phyloP scores from a whole-genome alignment of 1,139 yeast species.

The Scheffersomyces segobiensis region DNA sequence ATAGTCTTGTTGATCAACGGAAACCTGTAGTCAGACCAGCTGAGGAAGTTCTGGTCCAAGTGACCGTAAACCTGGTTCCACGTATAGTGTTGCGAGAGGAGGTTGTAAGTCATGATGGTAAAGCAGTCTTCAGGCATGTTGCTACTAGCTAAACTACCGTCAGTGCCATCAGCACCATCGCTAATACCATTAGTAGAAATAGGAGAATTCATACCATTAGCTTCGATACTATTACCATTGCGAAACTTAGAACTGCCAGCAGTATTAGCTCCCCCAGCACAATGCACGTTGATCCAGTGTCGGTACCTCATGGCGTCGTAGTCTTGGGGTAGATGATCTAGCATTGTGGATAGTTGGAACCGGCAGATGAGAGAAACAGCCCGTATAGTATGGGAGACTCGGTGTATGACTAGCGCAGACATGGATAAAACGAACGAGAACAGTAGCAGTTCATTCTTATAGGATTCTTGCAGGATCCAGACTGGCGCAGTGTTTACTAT shows the following conservation, averaged over 20 bases:
- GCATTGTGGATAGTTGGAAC: not conserved
- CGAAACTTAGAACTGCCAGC: not conserved
- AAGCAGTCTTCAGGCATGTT: conserved; percentile 12
- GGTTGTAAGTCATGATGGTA: conserved; percentile 50
- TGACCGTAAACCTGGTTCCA: conserved; percentile 58
- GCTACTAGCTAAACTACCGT: not conserved
- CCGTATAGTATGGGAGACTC: not conserved
- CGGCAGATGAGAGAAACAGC: not conserved
- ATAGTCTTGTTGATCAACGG: conserved; percentile 42
- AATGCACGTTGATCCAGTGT: conserved; percentile 2
- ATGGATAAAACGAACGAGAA: not conserved
- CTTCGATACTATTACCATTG: not conserved
- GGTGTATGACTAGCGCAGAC: not conserved
- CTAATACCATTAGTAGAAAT: too few relatives aligned
- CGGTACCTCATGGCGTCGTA: conserved; percentile 4
- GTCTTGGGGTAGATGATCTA: not conserved
- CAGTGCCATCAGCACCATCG: too few relatives aligned
- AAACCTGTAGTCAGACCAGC: conserved; percentile 49
- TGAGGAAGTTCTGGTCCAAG: conserved; percentile 43
- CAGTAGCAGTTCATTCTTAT: not conserved
- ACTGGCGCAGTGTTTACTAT: not conserved
- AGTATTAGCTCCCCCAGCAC: not conserved
- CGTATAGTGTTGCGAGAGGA: conserved; percentile 55
- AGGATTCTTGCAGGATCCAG: not conserved
- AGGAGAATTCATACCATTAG: too few relatives aligned